Percentiles rank a stretch among this genome's conserved stretches.
phyloP scores from a whole-genome alignment of 2,329 filamentous ascomycete genomes.

The Pleurostoma richardsiae region DNA sequence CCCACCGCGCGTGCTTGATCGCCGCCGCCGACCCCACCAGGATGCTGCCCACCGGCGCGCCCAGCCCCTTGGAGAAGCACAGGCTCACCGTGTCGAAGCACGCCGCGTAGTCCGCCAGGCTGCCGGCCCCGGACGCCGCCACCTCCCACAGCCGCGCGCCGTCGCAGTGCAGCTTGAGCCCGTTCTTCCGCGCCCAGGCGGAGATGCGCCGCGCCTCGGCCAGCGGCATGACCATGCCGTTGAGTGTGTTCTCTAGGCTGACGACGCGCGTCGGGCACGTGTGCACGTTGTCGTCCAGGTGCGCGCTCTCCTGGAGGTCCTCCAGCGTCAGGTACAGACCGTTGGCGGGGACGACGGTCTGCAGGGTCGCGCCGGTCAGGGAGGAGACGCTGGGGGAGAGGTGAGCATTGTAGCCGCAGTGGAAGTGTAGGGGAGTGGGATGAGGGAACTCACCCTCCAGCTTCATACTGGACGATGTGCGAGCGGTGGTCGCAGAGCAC shows the following conservation, averaged over 20 bases:
- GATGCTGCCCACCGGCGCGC: slow-evolving; percentile 46
- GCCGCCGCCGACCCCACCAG: slow-evolving; percentile 41
- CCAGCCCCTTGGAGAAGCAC: slow-evolving; percentile 49
- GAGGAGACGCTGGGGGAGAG: slow-evolving; percentile 52
- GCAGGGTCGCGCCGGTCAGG: slow-evolving; percentile 66
- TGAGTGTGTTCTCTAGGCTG: slow-evolving; percentile 79
- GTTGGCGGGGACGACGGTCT: slow-evolving; percentile 64
- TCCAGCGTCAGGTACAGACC: slow-evolving; percentile 69
- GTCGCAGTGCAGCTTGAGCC: slow-evolving; percentile 42
- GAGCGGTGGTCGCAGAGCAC: slow-evolving; percentile 74
- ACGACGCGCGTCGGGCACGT: slow-evolving; percentile 76
- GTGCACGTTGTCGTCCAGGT: slow-evolving; percentile 68
- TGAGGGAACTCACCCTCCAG: slow-evolving; percentile 45
- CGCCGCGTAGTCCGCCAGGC: slow-evolving; percentile 32
- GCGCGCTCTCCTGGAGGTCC: slow-evolving; percentile 63
- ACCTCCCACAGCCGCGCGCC: slow-evolving; percentile 49
- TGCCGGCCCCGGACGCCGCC: slow-evolving; percentile 35
- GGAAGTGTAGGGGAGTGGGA: not conserved
- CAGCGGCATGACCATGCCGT: slow-evolving; percentile 74
- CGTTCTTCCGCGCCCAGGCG: slow-evolving; percentile 56
- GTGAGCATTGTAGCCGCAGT: not conserved
- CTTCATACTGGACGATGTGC: slow-evolving; percentile 69
- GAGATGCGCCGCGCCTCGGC: slow-evolving; percentile 65
- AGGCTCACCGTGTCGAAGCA: slow-evolving; percentile 55
- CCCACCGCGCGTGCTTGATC: slow-evolving; percentile 66